Evolutionary conservation across 1,284 basidiomycete species (phyloP).

Genomic region (Ustilago tritici): DNA sequence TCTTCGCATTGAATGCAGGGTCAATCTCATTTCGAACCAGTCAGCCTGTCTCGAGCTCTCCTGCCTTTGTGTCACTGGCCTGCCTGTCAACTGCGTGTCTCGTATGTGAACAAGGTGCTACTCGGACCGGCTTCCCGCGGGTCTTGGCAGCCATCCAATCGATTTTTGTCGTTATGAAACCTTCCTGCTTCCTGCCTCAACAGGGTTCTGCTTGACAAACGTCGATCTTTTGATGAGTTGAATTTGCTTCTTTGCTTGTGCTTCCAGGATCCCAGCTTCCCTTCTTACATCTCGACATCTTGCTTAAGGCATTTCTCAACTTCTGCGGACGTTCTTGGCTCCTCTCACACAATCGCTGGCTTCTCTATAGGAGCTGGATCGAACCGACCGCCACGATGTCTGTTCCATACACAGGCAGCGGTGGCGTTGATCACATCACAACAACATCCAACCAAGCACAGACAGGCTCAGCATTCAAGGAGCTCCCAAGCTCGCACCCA

Average conservation of each 20-base stretch:
- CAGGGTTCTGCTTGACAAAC: not conserved
- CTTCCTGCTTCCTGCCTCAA: not conserved
- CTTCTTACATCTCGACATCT: not conserved
- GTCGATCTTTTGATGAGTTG: not conserved
- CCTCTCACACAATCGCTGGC: not conserved
- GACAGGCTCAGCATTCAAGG: slow-evolving; percentile 22
- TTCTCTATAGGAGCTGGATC: not conserved
- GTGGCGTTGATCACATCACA: slow-evolving; percentile 15
- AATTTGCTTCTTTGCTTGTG: not conserved
- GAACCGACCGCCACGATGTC: slow-evolving; percentile 13
- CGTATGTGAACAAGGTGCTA: not conserved
- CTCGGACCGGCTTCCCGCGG: not conserved
- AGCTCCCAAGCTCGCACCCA: slow-evolving; percentile 11
- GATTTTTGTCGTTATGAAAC: not conserved
- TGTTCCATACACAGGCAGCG: slow-evolving; percentile 6
- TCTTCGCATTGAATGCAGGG: not conserved
- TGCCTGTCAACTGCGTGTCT: not conserved
- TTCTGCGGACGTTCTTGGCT: not conserved
- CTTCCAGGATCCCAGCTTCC: not conserved
- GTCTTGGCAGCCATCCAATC: not conserved
- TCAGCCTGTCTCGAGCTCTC: not conserved
- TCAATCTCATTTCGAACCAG: not conserved
- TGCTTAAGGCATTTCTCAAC: not conserved
- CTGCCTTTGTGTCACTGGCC: not conserved
- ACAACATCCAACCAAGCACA: not conserved